A percentile compares a stretch with the other conserved stretches of the same genome.
Conservation (phyloP, 805 yeast species). For the Wickerhamiella australiensis region DNA sequence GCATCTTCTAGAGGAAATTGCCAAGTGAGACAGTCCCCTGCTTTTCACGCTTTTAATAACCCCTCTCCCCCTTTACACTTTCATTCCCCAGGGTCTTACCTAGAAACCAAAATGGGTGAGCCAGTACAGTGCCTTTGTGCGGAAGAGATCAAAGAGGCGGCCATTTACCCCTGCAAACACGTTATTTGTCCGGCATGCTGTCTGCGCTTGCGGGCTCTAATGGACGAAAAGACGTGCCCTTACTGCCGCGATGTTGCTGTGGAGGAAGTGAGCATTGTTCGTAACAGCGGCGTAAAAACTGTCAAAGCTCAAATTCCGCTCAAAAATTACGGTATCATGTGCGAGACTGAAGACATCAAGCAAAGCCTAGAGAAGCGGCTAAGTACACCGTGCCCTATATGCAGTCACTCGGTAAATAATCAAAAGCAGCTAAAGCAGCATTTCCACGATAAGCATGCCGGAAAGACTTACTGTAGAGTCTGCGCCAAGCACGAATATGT, state of each 20-base stretch:
- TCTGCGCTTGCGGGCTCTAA: conserved; percentile 70
- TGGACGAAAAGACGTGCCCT: conserved; percentile 60
- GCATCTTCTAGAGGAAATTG: not conserved
- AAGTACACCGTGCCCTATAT: conserved; percentile 27
- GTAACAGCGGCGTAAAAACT: conserved; percentile 35
- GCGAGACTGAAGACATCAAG: conserved; percentile 42
- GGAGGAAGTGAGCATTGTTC: conserved; percentile 40
- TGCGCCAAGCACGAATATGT: conserved; percentile 70
- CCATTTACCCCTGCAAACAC: conserved; percentile 76
- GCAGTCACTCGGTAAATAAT: conserved; percentile 29
- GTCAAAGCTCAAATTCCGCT: conserved; percentile 27
- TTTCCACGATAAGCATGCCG: conserved; percentile 45
- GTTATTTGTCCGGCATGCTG: conserved; percentile 72
- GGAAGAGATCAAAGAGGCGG: conserved; percentile 47
- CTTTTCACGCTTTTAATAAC: not conserved
- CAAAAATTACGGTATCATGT: conserved; percentile 40
- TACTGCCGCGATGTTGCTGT: conserved; percentile 65
- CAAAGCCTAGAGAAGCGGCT: conserved; percentile 45
- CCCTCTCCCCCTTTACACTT: not conserved
- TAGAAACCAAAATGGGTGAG: not conserved
- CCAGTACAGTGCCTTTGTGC: conserved; percentile 58
- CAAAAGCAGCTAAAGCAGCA: conserved; percentile 52
- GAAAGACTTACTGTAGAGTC: conserved; percentile 50
- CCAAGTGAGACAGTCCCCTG: not conserved
- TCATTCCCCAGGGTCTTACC: not conserved